Conservation (phyloP, 202 grass and related monocot genomes). For the Hordeum pubiflorum region DNA sequence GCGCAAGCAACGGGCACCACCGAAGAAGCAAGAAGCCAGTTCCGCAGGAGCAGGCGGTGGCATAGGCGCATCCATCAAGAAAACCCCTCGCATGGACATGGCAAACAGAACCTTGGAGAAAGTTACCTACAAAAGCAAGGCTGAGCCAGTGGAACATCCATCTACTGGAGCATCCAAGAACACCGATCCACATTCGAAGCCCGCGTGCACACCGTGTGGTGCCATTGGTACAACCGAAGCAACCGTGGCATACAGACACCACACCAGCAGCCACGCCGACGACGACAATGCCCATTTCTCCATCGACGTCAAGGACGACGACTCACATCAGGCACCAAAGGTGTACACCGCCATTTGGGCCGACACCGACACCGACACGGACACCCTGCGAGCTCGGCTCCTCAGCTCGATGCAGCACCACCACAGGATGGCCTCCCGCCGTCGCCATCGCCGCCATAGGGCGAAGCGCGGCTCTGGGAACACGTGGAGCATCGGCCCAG, state of each 20-base stretch:
- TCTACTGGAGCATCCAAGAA: constrained; percentile 1
- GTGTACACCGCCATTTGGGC: constrained; percentile 34
- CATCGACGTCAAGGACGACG: constrained; percentile 2
- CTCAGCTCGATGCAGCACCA: constrained; percentile 30
- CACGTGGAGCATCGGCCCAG: constrained; percentile 12
- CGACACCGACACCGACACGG: constrained; percentile 37
- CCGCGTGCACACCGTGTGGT: neutral
- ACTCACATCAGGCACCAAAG: constrained; percentile 19
- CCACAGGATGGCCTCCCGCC: constrained; percentile 22
- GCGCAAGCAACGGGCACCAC: neutral
- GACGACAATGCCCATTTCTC: neutral
- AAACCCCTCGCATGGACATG: neutral
- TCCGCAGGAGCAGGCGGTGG: neutral
- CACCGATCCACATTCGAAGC: neutral
- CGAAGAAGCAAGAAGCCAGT: neutral
- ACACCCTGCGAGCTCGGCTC: constrained; percentile 24
- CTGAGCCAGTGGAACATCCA: neutral
- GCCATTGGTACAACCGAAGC: neutral
- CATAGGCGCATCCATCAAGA: neutral
- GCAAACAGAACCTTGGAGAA: neutral
- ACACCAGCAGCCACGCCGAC: neutral
- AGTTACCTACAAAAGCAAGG: neutral
- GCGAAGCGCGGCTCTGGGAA: neutral
- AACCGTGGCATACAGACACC: neutral
- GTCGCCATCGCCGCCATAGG: constrained; percentile 15